Evolutionary conservation across 1,284 basidiomycete genomes (phyloP).

Genomic region (Coriolopsis trogii): DNA sequence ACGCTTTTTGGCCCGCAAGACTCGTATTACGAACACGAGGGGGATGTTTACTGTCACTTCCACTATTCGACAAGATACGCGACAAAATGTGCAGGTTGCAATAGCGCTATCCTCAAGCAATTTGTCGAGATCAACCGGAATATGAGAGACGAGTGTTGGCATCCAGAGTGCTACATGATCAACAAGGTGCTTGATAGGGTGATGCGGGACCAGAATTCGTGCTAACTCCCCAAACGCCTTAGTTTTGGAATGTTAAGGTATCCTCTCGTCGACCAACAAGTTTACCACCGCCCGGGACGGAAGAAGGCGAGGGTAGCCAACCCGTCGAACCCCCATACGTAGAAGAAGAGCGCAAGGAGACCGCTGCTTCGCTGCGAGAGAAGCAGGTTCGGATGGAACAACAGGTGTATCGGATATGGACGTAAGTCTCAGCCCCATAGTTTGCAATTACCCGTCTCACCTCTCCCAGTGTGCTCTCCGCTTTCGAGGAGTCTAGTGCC

Average conservation of each 20-base stretch:
- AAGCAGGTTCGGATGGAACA: constrained; percentile 96
- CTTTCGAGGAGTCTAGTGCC: constrained; percentile 98
- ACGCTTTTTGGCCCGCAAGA: constrained; percentile 97
- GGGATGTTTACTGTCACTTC: constrained; percentile 95
- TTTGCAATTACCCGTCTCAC: constrained; percentile 3
- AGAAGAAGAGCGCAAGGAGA: constrained; percentile 83
- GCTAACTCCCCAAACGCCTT: no score
- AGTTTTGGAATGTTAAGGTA: constrained; percentile 99
- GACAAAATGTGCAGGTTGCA: constrained; percentile 97
- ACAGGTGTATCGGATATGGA: constrained; percentile 99
- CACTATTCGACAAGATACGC: constrained; percentile 99
- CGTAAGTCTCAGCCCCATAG: constrained; percentile 46
- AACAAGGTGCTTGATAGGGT: constrained; percentile 96
- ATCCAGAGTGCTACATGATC: constrained; percentile 99
- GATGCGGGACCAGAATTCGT: no score
- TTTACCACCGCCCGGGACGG: constrained; percentile 45
- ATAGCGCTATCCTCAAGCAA: constrained; percentile 98
- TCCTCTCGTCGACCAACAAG: constrained; percentile 74
- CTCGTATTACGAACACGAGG: constrained; percentile 98
- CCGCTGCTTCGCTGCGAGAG: constrained; percentile 83
- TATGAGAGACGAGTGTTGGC: constrained; percentile 98
- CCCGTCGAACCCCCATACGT: constrained; percentile 52
- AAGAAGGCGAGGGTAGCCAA: constrained; percentile 49
- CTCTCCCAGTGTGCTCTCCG: constrained; percentile 78
- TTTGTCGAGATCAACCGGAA: constrained; percentile 99